Evolutionary conservation across 2,329 filamentous ascomycete genomes (phyloP).

Genomic region (Salinomyces thailandicus): DNA sequence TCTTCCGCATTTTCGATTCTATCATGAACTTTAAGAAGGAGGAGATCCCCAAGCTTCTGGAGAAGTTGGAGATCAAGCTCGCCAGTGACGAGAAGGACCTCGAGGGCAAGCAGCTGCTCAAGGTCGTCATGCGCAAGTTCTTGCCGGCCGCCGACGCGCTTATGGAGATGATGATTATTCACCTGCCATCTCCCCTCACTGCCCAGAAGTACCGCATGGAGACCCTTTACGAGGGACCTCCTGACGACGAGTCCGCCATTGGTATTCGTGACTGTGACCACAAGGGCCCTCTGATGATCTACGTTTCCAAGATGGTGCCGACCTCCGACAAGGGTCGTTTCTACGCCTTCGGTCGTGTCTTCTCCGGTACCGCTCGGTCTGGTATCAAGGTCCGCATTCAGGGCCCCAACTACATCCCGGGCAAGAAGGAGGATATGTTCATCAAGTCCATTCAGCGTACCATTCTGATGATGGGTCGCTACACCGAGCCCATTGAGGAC

Average conservation of each 20-base stretch:
- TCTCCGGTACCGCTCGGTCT: constrained; percentile 93
- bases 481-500: constrained; percentile 97
- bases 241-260: constrained; percentile 83
- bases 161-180: constrained; percentile 99
- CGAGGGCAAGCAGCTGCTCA: constrained; percentile 95
- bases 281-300: constrained; percentile 98
- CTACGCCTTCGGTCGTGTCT: constrained; percentile 99
- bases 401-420: constrained; percentile 95
- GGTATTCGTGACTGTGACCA: constrained; percentile 98
- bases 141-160: constrained; percentile 95
- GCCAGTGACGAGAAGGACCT: constrained; percentile 74
- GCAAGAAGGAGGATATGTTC: constrained; percentile 98
- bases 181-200: constrained; percentile 89
- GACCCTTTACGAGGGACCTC: constrained; percentile 96
- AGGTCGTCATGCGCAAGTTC: constrained; percentile 98
- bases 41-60: constrained; percentile 68
- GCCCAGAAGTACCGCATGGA: constrained; percentile 97
- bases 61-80: constrained; percentile 95
- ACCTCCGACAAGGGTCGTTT: constrained; percentile 99
- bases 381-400: constrained; percentile 99
- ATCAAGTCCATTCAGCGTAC: constrained; percentile 99
- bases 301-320: constrained; percentile 99
- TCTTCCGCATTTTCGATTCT: constrained; percentile 95
- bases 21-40: constrained; percentile 99
- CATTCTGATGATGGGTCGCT: constrained; percentile 99